Percentiles rank a stretch among this genome's conserved stretches.
Evolutionary conservation across 352 stramenopile genomes (phyloP).

Genomic region (Pythium chondricola): DNA sequence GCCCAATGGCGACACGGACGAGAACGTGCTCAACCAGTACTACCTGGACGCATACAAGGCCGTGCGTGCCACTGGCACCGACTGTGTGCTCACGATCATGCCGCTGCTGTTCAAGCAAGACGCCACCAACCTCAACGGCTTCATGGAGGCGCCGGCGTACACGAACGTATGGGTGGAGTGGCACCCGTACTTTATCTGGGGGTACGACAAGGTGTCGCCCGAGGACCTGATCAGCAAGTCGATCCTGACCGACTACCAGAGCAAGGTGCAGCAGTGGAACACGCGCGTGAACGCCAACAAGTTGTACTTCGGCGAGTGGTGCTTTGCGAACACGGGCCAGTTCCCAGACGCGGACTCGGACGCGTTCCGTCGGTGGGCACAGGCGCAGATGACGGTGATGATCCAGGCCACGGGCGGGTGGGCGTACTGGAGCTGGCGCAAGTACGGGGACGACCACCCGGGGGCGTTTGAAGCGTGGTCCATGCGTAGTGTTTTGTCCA

Average conservation of each 20-base stretch:
- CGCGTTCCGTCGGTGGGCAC: constrained; percentile 5
- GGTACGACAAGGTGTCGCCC: constrained; percentile 13
- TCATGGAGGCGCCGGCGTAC: constrained; percentile 17
- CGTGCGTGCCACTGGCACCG: constrained; percentile 18
- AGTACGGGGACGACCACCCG: constrained; percentile 14
- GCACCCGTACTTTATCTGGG: constrained; percentile 30
- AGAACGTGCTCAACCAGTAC: constrained; percentile 23
- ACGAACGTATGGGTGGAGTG: constrained; percentile 29
- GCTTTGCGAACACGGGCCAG: constrained; percentile 17
- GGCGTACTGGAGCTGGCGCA: constrained; percentile 24
- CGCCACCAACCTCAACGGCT: constrained; percentile 9
- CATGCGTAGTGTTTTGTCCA: constrained; percentile 22
- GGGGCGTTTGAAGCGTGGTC: constrained; percentile 20
- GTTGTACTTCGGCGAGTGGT: constrained; percentile 26
- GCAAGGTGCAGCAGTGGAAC: constrained; percentile 18
- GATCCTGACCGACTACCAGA: constrained; percentile 9
- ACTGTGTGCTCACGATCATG: constrained; percentile 25
- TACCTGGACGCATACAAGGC: constrained; percentile 23
- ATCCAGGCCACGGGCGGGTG: constrained; percentile 15
- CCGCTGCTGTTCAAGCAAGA: constrained; percentile 23
- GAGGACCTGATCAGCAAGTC: constrained; percentile 16
- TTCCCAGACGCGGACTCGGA: constrained; percentile 14
- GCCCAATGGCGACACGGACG: constrained; percentile 18
- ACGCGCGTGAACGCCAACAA: constrained; percentile 17
- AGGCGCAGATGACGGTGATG: constrained; percentile 16